Conservation (phyloP, 1,284 basidiomycete species). For the Malassezia sp. region DNA sequence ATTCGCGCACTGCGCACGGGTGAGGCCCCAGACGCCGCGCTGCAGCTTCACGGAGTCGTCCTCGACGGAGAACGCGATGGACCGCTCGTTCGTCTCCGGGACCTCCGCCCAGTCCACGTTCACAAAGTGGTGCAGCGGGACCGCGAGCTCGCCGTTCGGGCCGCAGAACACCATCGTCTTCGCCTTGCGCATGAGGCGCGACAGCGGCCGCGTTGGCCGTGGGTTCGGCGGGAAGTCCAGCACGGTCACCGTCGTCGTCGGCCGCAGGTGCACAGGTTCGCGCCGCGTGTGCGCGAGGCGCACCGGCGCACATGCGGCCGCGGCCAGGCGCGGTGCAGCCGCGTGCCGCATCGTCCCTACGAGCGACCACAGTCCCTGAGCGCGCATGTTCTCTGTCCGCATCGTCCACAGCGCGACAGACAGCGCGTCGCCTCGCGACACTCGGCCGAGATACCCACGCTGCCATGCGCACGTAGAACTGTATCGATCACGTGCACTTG, state of each 20-base stretch:
- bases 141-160: constrained; percentile 29
- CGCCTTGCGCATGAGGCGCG: constrained; percentile 25
- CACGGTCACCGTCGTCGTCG: constrained; percentile 22
- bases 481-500: too few species aligned
- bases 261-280: constrained; percentile 28
- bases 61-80: constrained; percentile 55
- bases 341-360: too few species aligned
- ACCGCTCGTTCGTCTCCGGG: constrained; percentile 5
- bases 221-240: constrained; percentile 38
- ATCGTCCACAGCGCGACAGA: too few species aligned
- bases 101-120: constrained; percentile 13
- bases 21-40: constrained; percentile 82
- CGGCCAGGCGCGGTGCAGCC: too few species aligned
- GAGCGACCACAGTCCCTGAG: too few species aligned
- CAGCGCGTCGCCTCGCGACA: too few species aligned
- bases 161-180: constrained; percentile 32
- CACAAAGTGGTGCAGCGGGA: constrained; percentile 35
- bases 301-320: too few species aligned
- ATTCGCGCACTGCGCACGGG: constrained; percentile 75
- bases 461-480: too few species aligned
- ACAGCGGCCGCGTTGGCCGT: constrained; percentile 30
- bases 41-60: constrained; percentile 64
- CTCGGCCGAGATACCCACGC: too few species aligned
- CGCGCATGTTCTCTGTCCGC: too few species aligned
- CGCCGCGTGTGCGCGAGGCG: constrained; percentile 32